These are phyloP conservation scores for Candida orba DNA, from an alignment of 805 yeast genomes.

Conservation along the genomic window DNA sequence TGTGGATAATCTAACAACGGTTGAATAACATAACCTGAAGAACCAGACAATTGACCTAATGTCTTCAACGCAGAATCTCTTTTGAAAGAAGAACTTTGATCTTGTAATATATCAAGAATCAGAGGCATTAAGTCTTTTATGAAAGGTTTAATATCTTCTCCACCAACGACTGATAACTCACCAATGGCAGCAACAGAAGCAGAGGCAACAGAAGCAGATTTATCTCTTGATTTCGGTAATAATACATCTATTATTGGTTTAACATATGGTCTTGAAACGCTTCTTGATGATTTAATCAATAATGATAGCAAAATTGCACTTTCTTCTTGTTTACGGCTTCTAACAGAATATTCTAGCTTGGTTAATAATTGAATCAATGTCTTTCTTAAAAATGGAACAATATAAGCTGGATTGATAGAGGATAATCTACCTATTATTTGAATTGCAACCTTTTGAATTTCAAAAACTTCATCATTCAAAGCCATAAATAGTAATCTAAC, in stretches of 20 bases:
- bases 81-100: slow-evolving; percentile 81
- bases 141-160: slow-evolving; percentile 71
- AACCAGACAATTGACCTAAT: slow-evolving; percentile 79
- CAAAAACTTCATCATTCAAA: slow-evolving; percentile 83
- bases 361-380: slow-evolving; percentile 80
- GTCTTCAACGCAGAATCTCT: slow-evolving; percentile 86
- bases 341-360: slow-evolving; percentile 74
- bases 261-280: slow-evolving; percentile 83
- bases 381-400: slow-evolving; percentile 87
- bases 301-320: slow-evolving; percentile 69
- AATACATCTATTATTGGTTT: slow-evolving; percentile 85
- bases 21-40: slow-evolving; percentile 92
- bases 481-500: slow-evolving; percentile 81
- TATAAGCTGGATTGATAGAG: slow-evolving; percentile 86
- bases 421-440: slow-evolving; percentile 79
- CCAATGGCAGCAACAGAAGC: slow-evolving; percentile 85
- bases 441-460: slow-evolving; percentile 72
- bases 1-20: slow-evolving; percentile 92
- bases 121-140: slow-evolving; percentile 79
- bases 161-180: slow-evolving; percentile 81
- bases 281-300: slow-evolving; percentile 69
- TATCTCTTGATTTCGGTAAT: slow-evolving; percentile 65
- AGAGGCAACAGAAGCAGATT: slow-evolving; percentile 76
- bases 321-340: slow-evolving; percentile 76
- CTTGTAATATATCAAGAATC: slow-evolving; percentile 80